Evolutionary conservation across 2,329 filamentous ascomycete genomes (phyloP).

Genomic region (Aspergillus alliaceus): DNA sequence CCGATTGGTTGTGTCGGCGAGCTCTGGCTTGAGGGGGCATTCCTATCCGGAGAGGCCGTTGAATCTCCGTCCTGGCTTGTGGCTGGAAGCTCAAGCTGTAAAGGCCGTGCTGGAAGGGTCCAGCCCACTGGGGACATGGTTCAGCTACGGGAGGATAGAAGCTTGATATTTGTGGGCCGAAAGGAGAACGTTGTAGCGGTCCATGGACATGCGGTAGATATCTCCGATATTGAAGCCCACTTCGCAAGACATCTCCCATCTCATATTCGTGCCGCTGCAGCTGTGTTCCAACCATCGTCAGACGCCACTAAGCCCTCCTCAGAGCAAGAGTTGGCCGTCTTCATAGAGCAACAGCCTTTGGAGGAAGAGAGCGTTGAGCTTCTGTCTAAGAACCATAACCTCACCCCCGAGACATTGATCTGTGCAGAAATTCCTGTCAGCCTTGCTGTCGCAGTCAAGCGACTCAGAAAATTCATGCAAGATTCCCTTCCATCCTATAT

Average conservation of each 20-base stretch:
- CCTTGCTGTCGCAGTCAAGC: conserved; percentile 39
- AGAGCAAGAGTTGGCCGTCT: conserved; percentile 26
- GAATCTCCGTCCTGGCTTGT: conserved; percentile 28
- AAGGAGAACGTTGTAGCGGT: conserved; percentile 33
- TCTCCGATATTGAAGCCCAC: conserved; percentile 42
- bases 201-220: conserved; percentile 42
- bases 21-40: conserved; percentile 43
- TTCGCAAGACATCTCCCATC: conserved; percentile 37
- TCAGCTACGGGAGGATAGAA: conserved; percentile 28
- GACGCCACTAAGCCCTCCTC: conserved; percentile 13
- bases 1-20: conserved; percentile 43
- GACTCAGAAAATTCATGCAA: conserved; percentile 44
- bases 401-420: conserved; percentile 18
- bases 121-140: conserved; percentile 36
- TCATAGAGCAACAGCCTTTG: conserved; percentile 33
- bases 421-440: conserved; percentile 26
- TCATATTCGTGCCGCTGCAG: conserved; percentile 26
- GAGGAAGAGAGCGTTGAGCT: conserved; percentile 28
- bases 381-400: conserved; percentile 23
- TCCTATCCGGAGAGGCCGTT: conserved; percentile 25
- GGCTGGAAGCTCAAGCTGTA: conserved; percentile 31
- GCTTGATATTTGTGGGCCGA: conserved; percentile 31
- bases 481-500: conserved; percentile 49
- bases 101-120: conserved; percentile 32
- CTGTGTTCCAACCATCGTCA: conserved; percentile 22